These are phyloP conservation scores for Annulohypoxylon nitens DNA, from an alignment of 495 filamentous ascomycete genomes.

Conservation along the genomic window DNA sequence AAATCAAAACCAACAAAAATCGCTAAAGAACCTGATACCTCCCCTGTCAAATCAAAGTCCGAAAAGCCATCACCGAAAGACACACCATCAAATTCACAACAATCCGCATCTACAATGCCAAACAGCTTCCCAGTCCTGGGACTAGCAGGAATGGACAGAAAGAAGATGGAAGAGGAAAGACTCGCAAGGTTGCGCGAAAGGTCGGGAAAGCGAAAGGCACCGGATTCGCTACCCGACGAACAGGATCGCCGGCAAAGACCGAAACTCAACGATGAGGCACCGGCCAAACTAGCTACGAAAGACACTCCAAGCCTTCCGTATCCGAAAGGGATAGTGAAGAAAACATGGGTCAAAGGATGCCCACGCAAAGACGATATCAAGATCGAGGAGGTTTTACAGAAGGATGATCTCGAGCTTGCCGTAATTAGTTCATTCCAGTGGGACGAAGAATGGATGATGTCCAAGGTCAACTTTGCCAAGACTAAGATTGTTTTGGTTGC, in stretches of 20 bases:
- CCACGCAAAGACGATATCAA: slow-evolving; percentile 79
- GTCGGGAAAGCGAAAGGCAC: slow-evolving; percentile 70
- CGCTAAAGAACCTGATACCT: slow-evolving; percentile 16
- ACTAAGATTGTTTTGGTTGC: slow-evolving; percentile 61
- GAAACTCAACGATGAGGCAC: slow-evolving; percentile 33
- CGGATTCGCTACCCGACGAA: slow-evolving; percentile 36
- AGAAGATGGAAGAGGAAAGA: slow-evolving; percentile 88
- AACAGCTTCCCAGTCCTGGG: slow-evolving; percentile 55
- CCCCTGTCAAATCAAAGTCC: background rate
- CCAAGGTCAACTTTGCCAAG: slow-evolving; percentile 55
- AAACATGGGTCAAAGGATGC: slow-evolving; percentile 76
- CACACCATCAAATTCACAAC: slow-evolving; percentile 2
- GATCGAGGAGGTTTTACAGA: slow-evolving; percentile 89
- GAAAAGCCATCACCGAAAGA: background rate
- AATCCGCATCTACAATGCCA: slow-evolving; percentile 9
- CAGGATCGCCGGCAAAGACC: slow-evolving; percentile 45
- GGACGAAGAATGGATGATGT: slow-evolving; percentile 70
- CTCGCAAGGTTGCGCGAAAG: slow-evolving; percentile 79
- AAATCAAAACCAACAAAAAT: slow-evolving; percentile 31
- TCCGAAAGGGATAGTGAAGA: slow-evolving; percentile 81
- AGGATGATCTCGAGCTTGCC: slow-evolving; percentile 75
- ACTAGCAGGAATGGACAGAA: slow-evolving; percentile 68
- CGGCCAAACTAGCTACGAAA: slow-evolving; percentile 3
- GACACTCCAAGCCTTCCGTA: slow-evolving; percentile 63
- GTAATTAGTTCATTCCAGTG: slow-evolving; percentile 89